These are phyloP conservation scores for Coccomyxa sp. DNA, from an alignment of 139 green algal genomes.

Conservation along the genomic window DNA sequence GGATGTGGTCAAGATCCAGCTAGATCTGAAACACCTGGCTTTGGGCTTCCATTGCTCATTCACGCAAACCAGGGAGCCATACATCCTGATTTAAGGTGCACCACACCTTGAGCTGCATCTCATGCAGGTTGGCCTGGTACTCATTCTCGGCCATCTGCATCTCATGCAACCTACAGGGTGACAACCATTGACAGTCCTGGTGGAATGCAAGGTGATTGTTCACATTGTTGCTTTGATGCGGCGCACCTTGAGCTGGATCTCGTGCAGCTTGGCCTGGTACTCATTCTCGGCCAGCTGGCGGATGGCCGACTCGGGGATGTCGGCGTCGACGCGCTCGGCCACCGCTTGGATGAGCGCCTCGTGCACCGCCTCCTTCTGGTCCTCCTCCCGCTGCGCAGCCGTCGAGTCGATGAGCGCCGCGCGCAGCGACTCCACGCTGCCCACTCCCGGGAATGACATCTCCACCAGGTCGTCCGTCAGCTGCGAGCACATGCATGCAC, in stretches of 20 bases:
- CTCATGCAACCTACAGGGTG: background rate
- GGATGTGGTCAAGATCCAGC: no score
- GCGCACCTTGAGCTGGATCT: conserved; percentile 13
- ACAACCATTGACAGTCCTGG: background rate
- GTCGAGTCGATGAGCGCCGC: conserved; percentile 15
- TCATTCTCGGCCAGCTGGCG: conserved; percentile 33
- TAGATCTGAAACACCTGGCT: no score
- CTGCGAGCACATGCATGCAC: background rate
- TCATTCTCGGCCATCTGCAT: conserved; percentile 32
- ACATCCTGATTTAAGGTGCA: background rate
- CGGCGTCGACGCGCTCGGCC: conserved; percentile 21
- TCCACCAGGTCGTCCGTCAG: conserved; percentile 30
- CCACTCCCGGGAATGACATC: background rate
- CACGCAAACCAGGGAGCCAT: no score
- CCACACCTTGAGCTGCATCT: conserved; percentile 12
- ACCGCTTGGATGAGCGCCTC: conserved; percentile 15
- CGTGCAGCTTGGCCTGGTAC: conserved; percentile 35
- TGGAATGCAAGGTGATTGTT: background rate
- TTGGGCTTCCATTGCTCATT: no score
- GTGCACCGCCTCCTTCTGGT: background rate
- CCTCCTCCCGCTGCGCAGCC: conserved; percentile 7
- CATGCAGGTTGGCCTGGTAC: conserved; percentile 35
- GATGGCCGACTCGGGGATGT: conserved; percentile 40
- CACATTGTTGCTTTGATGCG: background rate
- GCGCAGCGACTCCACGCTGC: conserved; percentile 19